Percentiles rank a stretch among this genome's conserved stretches.
These are phyloP conservation scores for Gilbertella persicaria DNA, from an alignment of 371 early-diverging fungal species.

Conservation along the genomic window DNA sequence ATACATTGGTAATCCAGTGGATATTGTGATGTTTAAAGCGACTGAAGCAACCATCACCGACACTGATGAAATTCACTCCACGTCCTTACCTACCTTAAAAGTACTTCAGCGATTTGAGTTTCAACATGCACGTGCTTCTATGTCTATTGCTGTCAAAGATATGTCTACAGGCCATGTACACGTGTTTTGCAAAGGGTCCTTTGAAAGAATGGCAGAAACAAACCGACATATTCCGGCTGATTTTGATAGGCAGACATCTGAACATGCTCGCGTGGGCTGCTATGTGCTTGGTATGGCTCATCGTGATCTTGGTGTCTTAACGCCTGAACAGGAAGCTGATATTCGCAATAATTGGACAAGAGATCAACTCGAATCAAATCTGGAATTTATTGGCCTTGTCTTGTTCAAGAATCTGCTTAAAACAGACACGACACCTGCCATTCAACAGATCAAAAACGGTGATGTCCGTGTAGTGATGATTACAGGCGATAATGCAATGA, in stretches of 20 bases:
- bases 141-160: slow-evolving; percentile 72
- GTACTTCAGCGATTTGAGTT: slow-evolving; percentile 80
- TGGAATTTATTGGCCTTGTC: slow-evolving; percentile 65
- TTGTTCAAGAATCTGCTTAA: slow-evolving; percentile 87
- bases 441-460: slow-evolving; percentile 71
- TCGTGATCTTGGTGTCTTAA: slow-evolving; percentile 45
- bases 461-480: slow-evolving; percentile 85
- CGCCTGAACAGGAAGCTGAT: slow-evolving; percentile 30
- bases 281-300: slow-evolving; percentile 78
- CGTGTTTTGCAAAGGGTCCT: slow-evolving; percentile 79
- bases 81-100: slow-evolving; percentile 7
- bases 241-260: slow-evolving; percentile 48
- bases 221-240: slow-evolving; percentile 52
- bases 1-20: slow-evolving; percentile 85
- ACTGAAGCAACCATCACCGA: slow-evolving; percentile 34
- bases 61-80: not conserved
- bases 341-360: slow-evolving; percentile 36
- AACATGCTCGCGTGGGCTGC: slow-evolving; percentile 69
- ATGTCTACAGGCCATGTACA: slow-evolving; percentile 42
- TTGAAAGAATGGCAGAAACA: slow-evolving; percentile 64
- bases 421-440: slow-evolving; percentile 65
- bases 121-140: slow-evolving; percentile 74
- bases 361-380: slow-evolving; percentile 63
- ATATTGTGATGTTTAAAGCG: slow-evolving; percentile 80
- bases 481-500: slow-evolving; percentile 89